Percentiles rank a stretch among this genome's conserved stretches.
phyloP scores from a whole-genome alignment of 2,329 filamentous ascomycete genomes.

The Fusarium dlaminii region DNA sequence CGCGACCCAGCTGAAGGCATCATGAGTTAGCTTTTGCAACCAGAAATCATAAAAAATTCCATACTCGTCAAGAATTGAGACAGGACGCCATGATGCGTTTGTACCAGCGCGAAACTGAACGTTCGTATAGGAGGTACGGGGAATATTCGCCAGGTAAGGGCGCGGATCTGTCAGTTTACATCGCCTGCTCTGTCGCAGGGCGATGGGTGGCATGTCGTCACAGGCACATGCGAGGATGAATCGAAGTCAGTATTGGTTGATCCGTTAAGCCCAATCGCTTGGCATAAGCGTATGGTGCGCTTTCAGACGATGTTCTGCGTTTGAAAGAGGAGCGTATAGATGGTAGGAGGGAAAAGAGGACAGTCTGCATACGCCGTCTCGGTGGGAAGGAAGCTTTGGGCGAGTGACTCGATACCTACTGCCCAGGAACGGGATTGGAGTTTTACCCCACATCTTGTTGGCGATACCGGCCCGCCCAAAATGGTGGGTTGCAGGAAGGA shows the following conservation, averaged over 20 bases:
- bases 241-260: neutral
- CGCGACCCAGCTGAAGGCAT: slow-evolving; percentile 80
- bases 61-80: slow-evolving; percentile 72
- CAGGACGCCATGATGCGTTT: slow-evolving; percentile 66
- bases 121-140: slow-evolving; percentile 10
- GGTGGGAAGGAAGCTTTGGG: slow-evolving; percentile 34
- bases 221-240: slow-evolving; percentile 47
- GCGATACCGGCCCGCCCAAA: slow-evolving; percentile 42
- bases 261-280: slow-evolving; percentile 5
- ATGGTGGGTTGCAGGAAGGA: slow-evolving; percentile 29
- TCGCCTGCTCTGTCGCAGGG: slow-evolving; percentile 57
- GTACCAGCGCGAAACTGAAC: slow-evolving; percentile 35
- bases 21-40: slow-evolving; percentile 27
- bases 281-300: neutral
- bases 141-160: slow-evolving; percentile 21
- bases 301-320: neutral
- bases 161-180: slow-evolving; percentile 46
- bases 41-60: slow-evolving; percentile 33
- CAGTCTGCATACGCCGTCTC: slow-evolving; percentile 33
- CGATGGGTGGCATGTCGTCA: slow-evolving; percentile 56
- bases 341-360: neutral
- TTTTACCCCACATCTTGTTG: slow-evolving; percentile 41
- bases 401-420: slow-evolving; percentile 29
- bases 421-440: slow-evolving; percentile 14
- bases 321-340: neutral